These are phyloP conservation scores for Amanita fuliginea DNA, from an alignment of 768 basidiomycete genomes.

Conservation along the genomic window DNA sequence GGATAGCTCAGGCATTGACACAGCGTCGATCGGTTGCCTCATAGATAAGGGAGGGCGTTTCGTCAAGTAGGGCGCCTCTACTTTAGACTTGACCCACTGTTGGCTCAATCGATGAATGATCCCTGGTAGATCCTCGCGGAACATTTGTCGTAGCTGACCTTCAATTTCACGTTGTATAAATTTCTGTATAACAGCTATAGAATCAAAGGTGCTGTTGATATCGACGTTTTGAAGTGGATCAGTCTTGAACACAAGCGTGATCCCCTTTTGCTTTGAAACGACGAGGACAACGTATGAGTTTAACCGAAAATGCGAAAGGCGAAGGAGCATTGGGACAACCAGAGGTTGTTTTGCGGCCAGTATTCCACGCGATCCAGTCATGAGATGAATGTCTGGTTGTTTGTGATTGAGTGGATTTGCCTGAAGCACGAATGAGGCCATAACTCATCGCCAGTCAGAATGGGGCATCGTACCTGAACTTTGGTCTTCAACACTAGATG, in stretches of 20 bases:
- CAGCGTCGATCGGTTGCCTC: constrained; percentile 23
- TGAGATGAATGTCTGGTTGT: constrained; percentile 80
- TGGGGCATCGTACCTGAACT: constrained; percentile 58
- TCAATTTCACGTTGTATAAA: constrained; percentile 98
- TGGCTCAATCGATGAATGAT: constrained; percentile 96
- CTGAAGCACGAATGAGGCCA: constrained; percentile 23
- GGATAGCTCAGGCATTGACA: constrained; percentile 30
- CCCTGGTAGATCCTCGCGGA: constrained; percentile 90
- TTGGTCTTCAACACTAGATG: constrained; percentile 82
- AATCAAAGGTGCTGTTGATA: constrained; percentile 96
- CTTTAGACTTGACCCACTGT: constrained; percentile 90
- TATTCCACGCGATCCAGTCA: constrained; percentile 78
- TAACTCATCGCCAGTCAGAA: background rate
- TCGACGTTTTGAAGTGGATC: constrained; percentile 97
- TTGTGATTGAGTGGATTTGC: constrained; percentile 95
- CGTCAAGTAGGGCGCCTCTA: constrained; percentile 80
- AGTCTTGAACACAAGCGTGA: constrained; percentile 98
- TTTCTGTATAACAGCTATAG: constrained; percentile 94
- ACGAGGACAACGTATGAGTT: constrained; percentile 96
- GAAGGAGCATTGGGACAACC: constrained; percentile 95
- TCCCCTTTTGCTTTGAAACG: constrained; percentile 94
- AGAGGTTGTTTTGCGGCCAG: constrained; percentile 91
- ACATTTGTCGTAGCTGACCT: constrained; percentile 95
- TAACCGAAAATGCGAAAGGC: constrained; percentile 90
- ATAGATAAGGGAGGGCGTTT: constrained; percentile 35